Evolutionary conservation across 495 filamentous ascomycete species (phyloP).

Genomic region (Pyrenula massariospora): DNA sequence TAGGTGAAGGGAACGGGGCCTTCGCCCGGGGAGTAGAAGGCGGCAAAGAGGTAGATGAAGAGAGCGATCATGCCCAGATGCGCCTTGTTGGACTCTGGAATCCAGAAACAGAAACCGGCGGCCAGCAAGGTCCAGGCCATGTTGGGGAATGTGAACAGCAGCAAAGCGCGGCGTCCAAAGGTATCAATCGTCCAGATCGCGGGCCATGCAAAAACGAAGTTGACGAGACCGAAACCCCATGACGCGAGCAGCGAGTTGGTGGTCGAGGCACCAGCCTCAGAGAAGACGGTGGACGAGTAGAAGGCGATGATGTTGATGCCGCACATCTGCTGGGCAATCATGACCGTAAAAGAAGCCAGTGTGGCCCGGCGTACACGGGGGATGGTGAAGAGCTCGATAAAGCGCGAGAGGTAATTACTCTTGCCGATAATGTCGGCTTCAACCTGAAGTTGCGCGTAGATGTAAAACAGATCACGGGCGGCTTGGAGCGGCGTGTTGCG

Average conservation of each 20-base stretch:
- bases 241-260: constrained; percentile 38
- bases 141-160: constrained; percentile 39
- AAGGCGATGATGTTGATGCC: constrained; percentile 56
- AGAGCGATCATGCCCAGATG: constrained; percentile 45
- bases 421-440: constrained; percentile 35
- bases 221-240: constrained; percentile 44
- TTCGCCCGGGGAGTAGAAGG: constrained; percentile 59
- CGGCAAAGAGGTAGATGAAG: constrained; percentile 56
- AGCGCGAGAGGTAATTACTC: constrained; percentile 41
- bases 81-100: constrained; percentile 22
- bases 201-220: constrained; percentile 46
- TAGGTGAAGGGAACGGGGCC: constrained; percentile 65
- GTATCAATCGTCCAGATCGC: constrained; percentile 39
- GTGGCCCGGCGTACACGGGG: constrained; percentile 57
- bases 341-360: constrained; percentile 51
- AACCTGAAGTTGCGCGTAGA: constrained; percentile 45
- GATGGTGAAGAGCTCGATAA: constrained; percentile 55
- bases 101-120: constrained; percentile 32
- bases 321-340: constrained; percentile 54
- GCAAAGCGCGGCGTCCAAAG: constrained; percentile 33
- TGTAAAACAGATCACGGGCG: constrained; percentile 56
- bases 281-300: constrained; percentile 57
- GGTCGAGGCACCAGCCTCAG: constrained; percentile 32
- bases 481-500: constrained; percentile 50
- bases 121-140: constrained; percentile 37